These are phyloP conservation scores for Radiomyces spectabilis DNA, from an alignment of 192 early-diverging fungal genomes.

Conservation along the genomic window DNA sequence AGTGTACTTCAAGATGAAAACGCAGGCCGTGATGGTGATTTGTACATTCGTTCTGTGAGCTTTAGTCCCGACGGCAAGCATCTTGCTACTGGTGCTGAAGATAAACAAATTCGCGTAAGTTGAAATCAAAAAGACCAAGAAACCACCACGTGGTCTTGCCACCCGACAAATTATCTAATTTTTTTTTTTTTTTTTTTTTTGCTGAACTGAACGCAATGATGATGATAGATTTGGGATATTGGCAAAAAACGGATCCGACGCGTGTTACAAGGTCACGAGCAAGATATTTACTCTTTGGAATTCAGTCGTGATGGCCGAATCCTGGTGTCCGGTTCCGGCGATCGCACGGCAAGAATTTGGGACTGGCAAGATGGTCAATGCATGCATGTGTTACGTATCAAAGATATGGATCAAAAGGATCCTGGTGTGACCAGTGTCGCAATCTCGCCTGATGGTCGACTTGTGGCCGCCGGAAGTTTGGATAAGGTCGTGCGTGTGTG, in stretches of 20 bases:
- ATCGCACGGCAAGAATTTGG: constrained; percentile 86
- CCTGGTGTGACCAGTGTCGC: constrained; percentile 94
- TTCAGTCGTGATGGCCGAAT: constrained; percentile 85
- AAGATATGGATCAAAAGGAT: constrained; percentile 79
- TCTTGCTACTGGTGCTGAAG: constrained; percentile 94
- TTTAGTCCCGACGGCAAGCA: constrained; percentile 89
- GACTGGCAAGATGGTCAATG: constrained; percentile 72
- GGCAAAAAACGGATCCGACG: constrained; percentile 52
- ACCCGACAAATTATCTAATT: not conserved
- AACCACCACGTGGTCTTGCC: no score
- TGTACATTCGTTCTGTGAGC: constrained; percentile 94
- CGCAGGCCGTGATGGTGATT: constrained; percentile 69
- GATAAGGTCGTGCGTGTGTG: constrained; percentile 93
- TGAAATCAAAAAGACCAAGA: not conserved
- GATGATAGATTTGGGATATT: constrained; percentile 72
- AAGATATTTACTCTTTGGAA: constrained; percentile 97
- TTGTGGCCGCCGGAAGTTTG: constrained; percentile 86
- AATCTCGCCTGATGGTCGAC: constrained; percentile 82
- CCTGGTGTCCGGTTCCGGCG: constrained; percentile 86
- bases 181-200: not conserved
- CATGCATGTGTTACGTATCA: constrained; percentile 65
- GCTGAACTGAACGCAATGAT: no score
- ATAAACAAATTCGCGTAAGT: constrained; percentile 81
- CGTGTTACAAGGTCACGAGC: constrained; percentile 80
- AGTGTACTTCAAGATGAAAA: constrained; percentile 71